Base-by-base conservation (phyloP, 306 rosid genomes). In the Glycine soja region DNA sequence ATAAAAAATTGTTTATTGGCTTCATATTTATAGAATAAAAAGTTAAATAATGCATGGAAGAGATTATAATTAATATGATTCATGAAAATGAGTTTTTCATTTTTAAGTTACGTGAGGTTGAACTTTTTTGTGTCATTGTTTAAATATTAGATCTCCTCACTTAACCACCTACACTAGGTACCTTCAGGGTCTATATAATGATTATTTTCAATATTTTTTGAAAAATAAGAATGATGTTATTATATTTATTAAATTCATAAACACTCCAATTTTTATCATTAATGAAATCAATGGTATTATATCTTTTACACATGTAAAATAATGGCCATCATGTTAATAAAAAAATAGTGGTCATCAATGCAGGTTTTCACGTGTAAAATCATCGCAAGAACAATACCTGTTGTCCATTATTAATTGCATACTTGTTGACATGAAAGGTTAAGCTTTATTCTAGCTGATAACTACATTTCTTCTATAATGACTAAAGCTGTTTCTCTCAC, bases 301-400 rank as follows among this genome's bases (percentile, higher is more conserved):
- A 58, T 63, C n/a, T 24, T 19, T 38, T 32, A 34, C 10, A 13
- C 34, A 5, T 34, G 15, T 48, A 69, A 46, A 69, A 69, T 5
- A 19, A 43, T 46, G 74, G 18, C 5, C n/a, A 46, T 18, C 42
- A 6, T 61, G 43, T 62, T 10, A 12, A 14, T 11, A 62, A 36
- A 62, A 3, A 62, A 62, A 32, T 12, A 12, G 48, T 36, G 5
- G 18, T 6, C 3, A 7, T 70, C 46, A 4, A 50, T 70, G 42
- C 61, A 48, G 43, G 32, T 50, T 51, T 71, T 71, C 76, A 51
- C 19, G 76, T 30, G 76, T 50, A 32, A 34, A 50, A 71, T 71
- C 47, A 71, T 71, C 47, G 72, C 52, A 66, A 42, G 52, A 13
- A 62, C 43, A 13, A 14, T 64, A 12, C 47, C 7, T 14, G 19